Percentiles rank a stretch among this genome's conserved stretches.
Evolutionary conservation across 768 basidiomycete genomes (phyloP).

Genomic region (Thelephora ganbajun): DNA sequence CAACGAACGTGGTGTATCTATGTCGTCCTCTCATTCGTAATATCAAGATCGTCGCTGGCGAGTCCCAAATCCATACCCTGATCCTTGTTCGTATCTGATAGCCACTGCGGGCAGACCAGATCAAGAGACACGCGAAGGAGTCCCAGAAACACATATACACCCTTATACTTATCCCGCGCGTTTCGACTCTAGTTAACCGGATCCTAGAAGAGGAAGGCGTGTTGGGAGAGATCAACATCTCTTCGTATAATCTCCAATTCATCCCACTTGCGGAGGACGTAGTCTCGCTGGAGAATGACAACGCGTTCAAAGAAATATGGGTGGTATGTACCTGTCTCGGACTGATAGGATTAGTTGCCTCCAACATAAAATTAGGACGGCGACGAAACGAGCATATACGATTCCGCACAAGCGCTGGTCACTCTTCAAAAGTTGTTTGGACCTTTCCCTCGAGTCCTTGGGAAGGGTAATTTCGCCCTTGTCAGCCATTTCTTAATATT

Average conservation of each 20-base stretch:
- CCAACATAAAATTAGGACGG: slow-evolving; percentile 50
- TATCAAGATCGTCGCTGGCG: slow-evolving; percentile 86
- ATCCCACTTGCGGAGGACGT: slow-evolving; percentile 91
- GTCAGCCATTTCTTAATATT: slow-evolving; percentile 26
- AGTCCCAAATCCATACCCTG: slow-evolving; percentile 15
- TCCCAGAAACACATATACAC: slow-evolving; percentile 74
- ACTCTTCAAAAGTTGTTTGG: slow-evolving; percentile 78
- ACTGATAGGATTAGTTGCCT: background rate
- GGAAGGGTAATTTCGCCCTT: slow-evolving; percentile 83
- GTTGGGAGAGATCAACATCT: slow-evolving; percentile 81
- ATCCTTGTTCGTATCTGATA: slow-evolving; percentile 7
- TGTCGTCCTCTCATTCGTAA: slow-evolving; percentile 77
- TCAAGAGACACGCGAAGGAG: slow-evolving; percentile 64
- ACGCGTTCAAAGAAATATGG: slow-evolving; percentile 80
- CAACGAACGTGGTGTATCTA: slow-evolving; percentile 85
- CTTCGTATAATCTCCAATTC: slow-evolving; percentile 83
- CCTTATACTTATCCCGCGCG: slow-evolving; percentile 74
- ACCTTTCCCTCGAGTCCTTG: slow-evolving; percentile 80
- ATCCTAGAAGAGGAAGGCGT: slow-evolving; percentile 96
- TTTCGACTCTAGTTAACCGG: slow-evolving; percentile 73
- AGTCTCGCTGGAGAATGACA: slow-evolving; percentile 77
- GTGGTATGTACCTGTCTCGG: slow-evolving; percentile 41
- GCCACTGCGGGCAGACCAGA: slow-evolving; percentile 57
- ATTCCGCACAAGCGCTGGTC: slow-evolving; percentile 77
- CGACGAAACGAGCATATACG: slow-evolving; percentile 80